Conservation (phyloP, 225 moss, liverwort and hornwort genomes). For the Polytrichum formosum region DNA sequence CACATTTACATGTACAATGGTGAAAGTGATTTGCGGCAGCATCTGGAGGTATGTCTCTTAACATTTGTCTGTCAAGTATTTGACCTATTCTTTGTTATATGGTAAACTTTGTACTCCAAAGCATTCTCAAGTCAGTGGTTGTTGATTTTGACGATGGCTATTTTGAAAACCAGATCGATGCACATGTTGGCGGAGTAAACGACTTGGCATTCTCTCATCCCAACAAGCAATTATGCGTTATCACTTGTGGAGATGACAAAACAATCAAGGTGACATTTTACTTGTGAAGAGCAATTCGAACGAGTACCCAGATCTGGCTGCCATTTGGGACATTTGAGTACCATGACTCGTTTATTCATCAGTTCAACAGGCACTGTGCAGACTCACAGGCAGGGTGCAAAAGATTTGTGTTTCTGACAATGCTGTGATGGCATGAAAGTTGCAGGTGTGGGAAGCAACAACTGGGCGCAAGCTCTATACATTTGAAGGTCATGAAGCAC, state of each 20-base stretch:
- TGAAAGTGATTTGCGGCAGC: constrained; percentile 81
- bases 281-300: no score
- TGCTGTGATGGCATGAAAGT: constrained; percentile 1
- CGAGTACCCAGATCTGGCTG: no score
- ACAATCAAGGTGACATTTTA: constrained; percentile 71
- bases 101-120: no score
- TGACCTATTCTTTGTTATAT: not conserved
- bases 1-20: constrained; percentile 86
- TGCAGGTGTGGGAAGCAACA: constrained; percentile 89
- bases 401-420: not conserved
- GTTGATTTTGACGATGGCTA: not conserved
- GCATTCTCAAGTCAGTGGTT: no score
- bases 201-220: constrained; percentile 98
- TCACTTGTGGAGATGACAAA: constrained; percentile 97
- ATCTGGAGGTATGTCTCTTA: constrained; percentile 64
- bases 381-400: no score
- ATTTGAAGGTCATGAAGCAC: constrained; percentile 97
- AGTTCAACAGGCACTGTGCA: no score
- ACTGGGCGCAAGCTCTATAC: constrained; percentile 87
- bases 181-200: constrained; percentile 95
- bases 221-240: constrained; percentile 94
- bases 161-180: constrained; percentile 69
- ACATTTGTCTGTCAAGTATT: not conserved
- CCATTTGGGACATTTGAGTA: no score
- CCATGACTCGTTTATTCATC: no score